Evolutionary conservation across 2,329 filamentous ascomycete genomes (phyloP), one percentile per base, ranked within the genome.

Genomic region (Ilyonectria mors-panacis): DNA sequence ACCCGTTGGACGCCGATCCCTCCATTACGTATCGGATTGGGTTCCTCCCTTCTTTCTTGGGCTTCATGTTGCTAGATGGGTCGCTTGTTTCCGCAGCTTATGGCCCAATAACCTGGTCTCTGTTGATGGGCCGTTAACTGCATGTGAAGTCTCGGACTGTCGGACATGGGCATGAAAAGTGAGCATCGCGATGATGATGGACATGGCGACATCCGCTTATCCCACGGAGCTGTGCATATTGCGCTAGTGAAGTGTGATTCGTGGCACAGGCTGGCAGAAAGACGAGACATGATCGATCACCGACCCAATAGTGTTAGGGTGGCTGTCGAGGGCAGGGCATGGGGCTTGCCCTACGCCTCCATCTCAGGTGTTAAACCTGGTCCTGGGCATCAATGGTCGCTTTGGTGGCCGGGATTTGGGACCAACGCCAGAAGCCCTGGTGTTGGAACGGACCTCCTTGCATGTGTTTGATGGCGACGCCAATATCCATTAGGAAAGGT

Each of bases 291-390:
- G 10, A 23, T 35, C 28, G 30, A 53, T 8, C 28, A 15, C 21
- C 28, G 30, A 35, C 12, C 50, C 30, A 37, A 35, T 53, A 19
- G 30, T 33, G 6, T 21, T 2, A 12, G 9, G 19, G 30, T 35
- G 44, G 44, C 44, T 53, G 48, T 53, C 30, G 19, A 15, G n/a
- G 28, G n/a, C n/a, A 21, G 17, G n/a, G n/a, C 17, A n/a, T 44
- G 44, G n/a, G 19, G 30, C 50, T 53, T 53, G 50, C 50, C 50
- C n/a, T 35, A 13, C 50, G 30, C n/a, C 28, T n/a, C 30, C 30
- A 33, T 37, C 12, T 35, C 26, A 51, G n/a, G n/a, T 35, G 30
- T 17, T 6, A 5, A 13, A 35, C 28, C 48, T 30, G 48, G 28
- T 35, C 35, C 28, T 53, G 13, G 30, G 13, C n/a, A 13, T 21